Conservation (phyloP, 2,329 filamentous ascomycete species). For the Colletotrichum aenigma region DNA sequence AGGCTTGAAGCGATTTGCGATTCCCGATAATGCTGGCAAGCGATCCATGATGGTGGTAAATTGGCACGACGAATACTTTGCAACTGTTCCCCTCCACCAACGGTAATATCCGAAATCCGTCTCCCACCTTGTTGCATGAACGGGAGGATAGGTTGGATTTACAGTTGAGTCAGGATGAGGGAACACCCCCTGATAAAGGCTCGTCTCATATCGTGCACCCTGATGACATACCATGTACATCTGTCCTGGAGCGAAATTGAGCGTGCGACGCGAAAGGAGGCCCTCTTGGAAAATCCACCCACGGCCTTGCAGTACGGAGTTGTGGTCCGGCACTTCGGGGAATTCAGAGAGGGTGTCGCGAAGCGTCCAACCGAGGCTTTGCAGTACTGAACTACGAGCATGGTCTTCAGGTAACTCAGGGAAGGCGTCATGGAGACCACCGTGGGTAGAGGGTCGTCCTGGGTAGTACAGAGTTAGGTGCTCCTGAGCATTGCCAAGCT, state of each 20-base stretch:
- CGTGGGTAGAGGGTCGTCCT: not conserved
- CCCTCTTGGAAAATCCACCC: not conserved
- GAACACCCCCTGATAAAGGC: not conserved
- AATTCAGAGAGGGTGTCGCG: not conserved
- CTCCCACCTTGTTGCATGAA: not conserved
- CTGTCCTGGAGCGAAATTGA: not conserved
- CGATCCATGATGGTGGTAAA: not conserved
- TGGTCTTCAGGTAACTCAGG: not conserved
- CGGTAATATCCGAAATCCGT: not conserved
- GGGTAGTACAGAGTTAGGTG: not conserved
- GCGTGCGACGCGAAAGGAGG: not conserved
- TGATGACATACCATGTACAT: not conserved
- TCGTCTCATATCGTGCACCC: not conserved
- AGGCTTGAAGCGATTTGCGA: not conserved
- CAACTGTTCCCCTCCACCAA: not conserved
- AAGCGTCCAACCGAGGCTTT: not conserved
- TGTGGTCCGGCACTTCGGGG: not conserved
- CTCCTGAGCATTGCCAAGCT: not conserved
- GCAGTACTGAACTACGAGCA: not conserved
- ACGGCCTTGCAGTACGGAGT: not conserved
- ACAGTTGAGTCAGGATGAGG: not conserved
- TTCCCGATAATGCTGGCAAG: not conserved
- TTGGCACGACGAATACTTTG: not conserved
- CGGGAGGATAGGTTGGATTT: not conserved
- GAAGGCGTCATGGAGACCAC: not conserved